Conservation (phyloP, 2,329 filamentous ascomycete genomes). For the Colletotrichum shisoi region DNA sequence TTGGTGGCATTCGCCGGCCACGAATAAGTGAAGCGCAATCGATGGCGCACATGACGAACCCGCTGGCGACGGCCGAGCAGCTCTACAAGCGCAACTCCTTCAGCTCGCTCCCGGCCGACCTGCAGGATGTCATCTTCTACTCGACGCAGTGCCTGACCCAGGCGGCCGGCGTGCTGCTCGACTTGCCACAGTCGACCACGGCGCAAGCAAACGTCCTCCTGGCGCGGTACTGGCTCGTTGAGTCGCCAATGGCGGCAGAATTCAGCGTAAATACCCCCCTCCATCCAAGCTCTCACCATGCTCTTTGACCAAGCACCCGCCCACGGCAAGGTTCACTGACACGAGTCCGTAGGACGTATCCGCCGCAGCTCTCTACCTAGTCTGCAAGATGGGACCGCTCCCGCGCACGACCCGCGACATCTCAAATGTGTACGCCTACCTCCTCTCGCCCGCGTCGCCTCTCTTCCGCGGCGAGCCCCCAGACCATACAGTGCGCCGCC, state of each 20-base stretch:
- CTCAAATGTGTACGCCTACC: conserved; percentile 84
- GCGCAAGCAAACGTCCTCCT: conserved; percentile 85
- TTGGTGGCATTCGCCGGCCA: not conserved
- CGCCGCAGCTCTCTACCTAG: conserved; percentile 80
- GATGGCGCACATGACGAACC: conserved; percentile 60
- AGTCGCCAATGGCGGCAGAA: conserved; percentile 64
- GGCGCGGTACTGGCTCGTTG: conserved; percentile 78
- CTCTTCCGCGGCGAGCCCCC: conserved; percentile 56
- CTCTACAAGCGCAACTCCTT: conserved; percentile 65
- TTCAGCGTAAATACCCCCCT: conserved; percentile 57
- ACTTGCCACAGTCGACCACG: conserved; percentile 84
- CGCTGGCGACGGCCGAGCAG: conserved; percentile 75
- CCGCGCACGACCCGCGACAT: conserved; percentile 81
- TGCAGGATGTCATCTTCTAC: conserved; percentile 76
- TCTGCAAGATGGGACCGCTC: conserved; percentile 80
- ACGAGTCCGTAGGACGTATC: conserved; percentile 72
- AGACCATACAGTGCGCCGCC: conserved; percentile 44
- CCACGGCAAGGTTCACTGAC: not conserved
- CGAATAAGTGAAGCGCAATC: conserved; percentile 4
- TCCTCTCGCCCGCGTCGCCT: conserved; percentile 69
- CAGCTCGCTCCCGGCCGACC: conserved; percentile 68
- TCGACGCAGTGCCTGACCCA: conserved; percentile 78
- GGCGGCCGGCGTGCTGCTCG: conserved; percentile 79
- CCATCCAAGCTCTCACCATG: not conserved
- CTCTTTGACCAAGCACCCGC: too few species aligned